Percentiles rank a stretch among this genome's conserved stretches.
These are phyloP conservation scores for Lasiosphaeria ovina DNA, from an alignment of 495 filamentous ascomycete species.

Conservation along the genomic window DNA sequence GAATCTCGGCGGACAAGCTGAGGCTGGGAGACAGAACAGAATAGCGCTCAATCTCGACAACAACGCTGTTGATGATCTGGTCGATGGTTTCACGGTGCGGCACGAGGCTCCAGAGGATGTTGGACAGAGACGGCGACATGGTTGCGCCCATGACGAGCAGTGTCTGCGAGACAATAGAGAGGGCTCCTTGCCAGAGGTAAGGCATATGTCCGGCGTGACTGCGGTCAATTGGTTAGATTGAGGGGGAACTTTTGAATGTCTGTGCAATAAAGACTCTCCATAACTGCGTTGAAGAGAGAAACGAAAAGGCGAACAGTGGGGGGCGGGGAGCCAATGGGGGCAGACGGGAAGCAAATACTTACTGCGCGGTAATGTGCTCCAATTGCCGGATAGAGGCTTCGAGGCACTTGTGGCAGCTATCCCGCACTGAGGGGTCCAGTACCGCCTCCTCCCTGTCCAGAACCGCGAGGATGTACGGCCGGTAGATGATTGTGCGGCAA, in stretches of 20 bases:
- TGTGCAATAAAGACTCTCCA: conserved; percentile 20
- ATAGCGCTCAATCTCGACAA: conserved; percentile 69
- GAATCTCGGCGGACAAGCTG: conserved; percentile 68
- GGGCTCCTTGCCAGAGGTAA: conserved; percentile 82
- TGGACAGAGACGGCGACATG: conserved; percentile 71
- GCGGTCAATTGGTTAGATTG: conserved; percentile 47
- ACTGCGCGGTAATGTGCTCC: conserved; percentile 74
- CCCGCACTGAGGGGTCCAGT: conserved; percentile 65
- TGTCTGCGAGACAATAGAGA: conserved; percentile 78
- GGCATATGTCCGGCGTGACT: conserved; percentile 81
- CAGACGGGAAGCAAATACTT: conserved; percentile 36
- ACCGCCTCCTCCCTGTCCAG: conserved; percentile 72
- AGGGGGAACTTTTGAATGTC: conserved; percentile 18
- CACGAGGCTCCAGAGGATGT: conserved; percentile 60
- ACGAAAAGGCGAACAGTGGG: not conserved
- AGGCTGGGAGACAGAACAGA: conserved; percentile 73
- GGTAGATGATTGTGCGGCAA: conserved; percentile 80
- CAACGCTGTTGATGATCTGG: conserved; percentile 70
- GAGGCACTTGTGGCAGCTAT: conserved; percentile 77
- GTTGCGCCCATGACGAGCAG: conserved; percentile 80
- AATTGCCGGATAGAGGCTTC: conserved; percentile 78
- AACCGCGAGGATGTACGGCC: conserved; percentile 77
- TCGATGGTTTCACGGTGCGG: conserved; percentile 60
- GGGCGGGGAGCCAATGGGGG: conserved; percentile 14
- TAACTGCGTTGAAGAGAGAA: not conserved